Conservation (phyloP, 164 flowering plant species). For the Stephania cephalantha region DNA sequence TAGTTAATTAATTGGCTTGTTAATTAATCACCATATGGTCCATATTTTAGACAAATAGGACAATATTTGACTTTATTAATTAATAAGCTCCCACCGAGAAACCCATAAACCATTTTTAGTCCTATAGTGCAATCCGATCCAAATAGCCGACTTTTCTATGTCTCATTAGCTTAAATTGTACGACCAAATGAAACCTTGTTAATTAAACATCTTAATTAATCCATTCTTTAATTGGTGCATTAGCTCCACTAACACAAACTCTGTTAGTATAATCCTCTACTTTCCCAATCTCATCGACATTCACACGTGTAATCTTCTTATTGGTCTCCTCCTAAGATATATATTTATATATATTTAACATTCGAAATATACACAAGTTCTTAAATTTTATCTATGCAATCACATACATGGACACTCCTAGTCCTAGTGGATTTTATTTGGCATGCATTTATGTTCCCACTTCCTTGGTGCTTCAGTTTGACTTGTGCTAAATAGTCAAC, state of each 20-base stretch:
- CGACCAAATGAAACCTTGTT: background rate
- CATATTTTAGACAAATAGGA: background rate
- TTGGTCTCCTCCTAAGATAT: background rate
- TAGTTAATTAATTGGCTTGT: no score
- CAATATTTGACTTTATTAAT: background rate
- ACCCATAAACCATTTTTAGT: no score
- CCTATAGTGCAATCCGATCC: background rate
- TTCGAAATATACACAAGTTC: background rate
- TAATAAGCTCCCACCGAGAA: background rate
- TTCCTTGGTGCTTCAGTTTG: background rate
- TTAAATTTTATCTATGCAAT: background rate
- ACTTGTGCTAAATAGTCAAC: background rate
- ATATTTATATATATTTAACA: background rate
- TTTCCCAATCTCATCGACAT: background rate
- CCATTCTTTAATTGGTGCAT: background rate
- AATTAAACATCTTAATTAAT: background rate
- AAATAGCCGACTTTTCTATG: background rate
- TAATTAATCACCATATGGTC: no score
- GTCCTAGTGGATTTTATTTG: background rate
- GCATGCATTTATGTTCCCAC: background rate
- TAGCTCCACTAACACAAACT: no score
- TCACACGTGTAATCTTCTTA: background rate
- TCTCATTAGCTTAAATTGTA: background rate
- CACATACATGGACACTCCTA: background rate
- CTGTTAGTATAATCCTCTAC: no score